These are phyloP conservation scores for Didymella pinodella DNA, from an alignment of 2,329 filamentous ascomycete species.

Conservation along the genomic window DNA sequence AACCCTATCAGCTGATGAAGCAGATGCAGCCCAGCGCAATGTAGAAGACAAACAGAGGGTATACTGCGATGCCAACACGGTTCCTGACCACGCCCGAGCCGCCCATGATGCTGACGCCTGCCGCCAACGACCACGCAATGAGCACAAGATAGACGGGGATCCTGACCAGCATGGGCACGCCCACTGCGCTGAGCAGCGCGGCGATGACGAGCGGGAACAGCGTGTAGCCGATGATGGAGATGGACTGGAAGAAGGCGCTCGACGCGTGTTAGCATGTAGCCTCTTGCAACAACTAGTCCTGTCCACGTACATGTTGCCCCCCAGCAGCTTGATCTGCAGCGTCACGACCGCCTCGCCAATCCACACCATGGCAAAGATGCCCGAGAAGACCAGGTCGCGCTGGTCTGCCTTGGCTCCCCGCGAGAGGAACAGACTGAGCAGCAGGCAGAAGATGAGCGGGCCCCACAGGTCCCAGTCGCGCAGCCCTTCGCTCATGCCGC, in stretches of 20 bases:
- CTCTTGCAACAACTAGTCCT: not conserved
- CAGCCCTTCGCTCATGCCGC: constrained; percentile 84
- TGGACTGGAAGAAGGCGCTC: constrained; percentile 96
- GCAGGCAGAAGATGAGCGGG: constrained; percentile 89
- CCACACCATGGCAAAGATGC: constrained; percentile 97
- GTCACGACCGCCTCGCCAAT: constrained; percentile 96
- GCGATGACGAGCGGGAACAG: constrained; percentile 96
- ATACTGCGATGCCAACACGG: constrained; percentile 90
- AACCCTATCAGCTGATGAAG: constrained; percentile 78
- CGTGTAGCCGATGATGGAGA: constrained; percentile 98
- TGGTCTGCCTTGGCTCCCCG: constrained; percentile 81
- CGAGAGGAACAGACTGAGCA: constrained; percentile 87
- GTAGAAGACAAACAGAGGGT: constrained; percentile 95
- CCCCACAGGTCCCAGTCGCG: constrained; percentile 99
- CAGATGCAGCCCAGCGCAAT: constrained; percentile 90
- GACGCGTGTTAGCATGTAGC: constrained; percentile 36
- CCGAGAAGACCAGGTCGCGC: constrained; percentile 89
- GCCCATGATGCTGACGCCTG: constrained; percentile 93
- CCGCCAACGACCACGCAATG: constrained; percentile 90
- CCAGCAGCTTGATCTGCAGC: constrained; percentile 95
- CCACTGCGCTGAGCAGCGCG: constrained; percentile 83
- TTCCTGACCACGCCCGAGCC: constrained; percentile 97
- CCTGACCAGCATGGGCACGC: constrained; percentile 78
- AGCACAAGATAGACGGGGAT: constrained; percentile 92
- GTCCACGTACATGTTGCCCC: constrained; percentile 88